Evolutionary conservation across 2,329 filamentous ascomycete species (phyloP), one percentile per base, ranked within the genome.

Genomic region (Ilyonectria sp.): DNA sequence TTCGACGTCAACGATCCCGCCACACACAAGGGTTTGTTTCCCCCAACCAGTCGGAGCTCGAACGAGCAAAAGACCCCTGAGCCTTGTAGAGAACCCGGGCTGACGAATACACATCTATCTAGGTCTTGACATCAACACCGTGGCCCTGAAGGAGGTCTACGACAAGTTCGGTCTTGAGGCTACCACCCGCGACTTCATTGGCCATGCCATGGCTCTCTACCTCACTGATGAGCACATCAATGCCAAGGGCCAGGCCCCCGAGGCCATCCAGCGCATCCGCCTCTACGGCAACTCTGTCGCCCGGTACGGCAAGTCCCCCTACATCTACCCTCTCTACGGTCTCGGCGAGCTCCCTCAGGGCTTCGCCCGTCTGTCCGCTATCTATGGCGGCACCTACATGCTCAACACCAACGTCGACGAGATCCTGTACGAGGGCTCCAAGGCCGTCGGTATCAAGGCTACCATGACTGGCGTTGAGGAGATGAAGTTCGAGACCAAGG

Each of bases 361-460:
- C 67, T 99, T 99, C 78, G 96, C 96, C 71, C 95, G 96, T 82
- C 90, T 99, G 61, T 98, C 95, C 46, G 96, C 96, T 81, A 98
- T 99, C 83, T 98, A 99, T 80, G 96, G 96, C 72, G 96, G 96
- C 75, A 99, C 96, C 57, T 99, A 99, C 86, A 99, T 99, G 95
- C 92, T 99, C 78, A 98, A 98, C 87, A 97, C 96, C 75, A 91
- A 91, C 74, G 89, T 99, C 63, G 93, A 98, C 71, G 96, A 99
- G 86, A 85, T 99, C 73, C 82, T 93, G 69, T 97, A 96, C 80
- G 94, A 97, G 66, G 90, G 86, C 63, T 90, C 88, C 79, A 97
- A 97, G 87, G 93, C 95, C n/a, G 88, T 90, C 17, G 96, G 96
- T 64, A 98, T 99, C 86, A 97, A 97, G 86, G 96, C 96, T 57